These are phyloP conservation scores for Pyropia yezoensis DNA, from an alignment of 23 red algal species.

Conservation along the genomic window DNA sequence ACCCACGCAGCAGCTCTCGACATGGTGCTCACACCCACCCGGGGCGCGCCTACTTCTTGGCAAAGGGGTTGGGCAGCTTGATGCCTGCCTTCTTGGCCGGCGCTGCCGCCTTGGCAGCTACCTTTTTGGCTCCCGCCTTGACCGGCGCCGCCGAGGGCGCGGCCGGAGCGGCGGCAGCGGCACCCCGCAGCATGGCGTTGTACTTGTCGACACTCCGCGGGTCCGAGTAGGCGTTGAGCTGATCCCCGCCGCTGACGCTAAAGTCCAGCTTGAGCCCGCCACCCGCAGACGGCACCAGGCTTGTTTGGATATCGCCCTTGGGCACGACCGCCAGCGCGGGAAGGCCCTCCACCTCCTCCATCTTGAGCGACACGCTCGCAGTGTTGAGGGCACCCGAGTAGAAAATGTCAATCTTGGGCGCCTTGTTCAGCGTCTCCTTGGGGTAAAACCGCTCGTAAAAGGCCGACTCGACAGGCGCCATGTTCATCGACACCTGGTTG, in stretches of 20 bases:
- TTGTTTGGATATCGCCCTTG: slow-evolving; percentile 32
- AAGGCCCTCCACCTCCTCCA: slow-evolving; percentile 19
- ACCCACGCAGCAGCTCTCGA: too few species aligned
- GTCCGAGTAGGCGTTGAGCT: background rate
- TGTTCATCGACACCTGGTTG: slow-evolving; percentile 23
- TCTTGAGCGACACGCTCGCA: slow-evolving; percentile 32
- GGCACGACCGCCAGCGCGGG: slow-evolving; percentile 31
- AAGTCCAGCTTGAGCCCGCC: slow-evolving; percentile 53
- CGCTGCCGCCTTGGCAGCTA: too few species aligned
- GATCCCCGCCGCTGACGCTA: background rate
- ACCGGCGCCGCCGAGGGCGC: too few species aligned
- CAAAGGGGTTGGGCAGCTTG: too few species aligned
- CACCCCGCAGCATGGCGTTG: background rate
- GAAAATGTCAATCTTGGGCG: slow-evolving; percentile 52
- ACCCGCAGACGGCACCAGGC: slow-evolving; percentile 34
- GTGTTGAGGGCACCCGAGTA: slow-evolving; percentile 27
- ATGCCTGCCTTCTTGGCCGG: too few species aligned
- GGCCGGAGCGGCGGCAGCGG: too few species aligned
- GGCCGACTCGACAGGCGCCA: slow-evolving; percentile 32
- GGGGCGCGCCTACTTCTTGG: too few species aligned
- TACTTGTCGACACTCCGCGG: background rate
- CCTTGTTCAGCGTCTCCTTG: slow-evolving; percentile 47
- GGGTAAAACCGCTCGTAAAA: slow-evolving; percentile 33
- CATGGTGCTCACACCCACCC: too few species aligned
- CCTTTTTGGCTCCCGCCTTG: too few species aligned